A percentile compares a stretch with the other conserved stretches of the same genome.
These are phyloP conservation scores for Tricholoma bakamatsutake DNA, from an alignment of 768 basidiomycete genomes.

Conservation along the genomic window DNA sequence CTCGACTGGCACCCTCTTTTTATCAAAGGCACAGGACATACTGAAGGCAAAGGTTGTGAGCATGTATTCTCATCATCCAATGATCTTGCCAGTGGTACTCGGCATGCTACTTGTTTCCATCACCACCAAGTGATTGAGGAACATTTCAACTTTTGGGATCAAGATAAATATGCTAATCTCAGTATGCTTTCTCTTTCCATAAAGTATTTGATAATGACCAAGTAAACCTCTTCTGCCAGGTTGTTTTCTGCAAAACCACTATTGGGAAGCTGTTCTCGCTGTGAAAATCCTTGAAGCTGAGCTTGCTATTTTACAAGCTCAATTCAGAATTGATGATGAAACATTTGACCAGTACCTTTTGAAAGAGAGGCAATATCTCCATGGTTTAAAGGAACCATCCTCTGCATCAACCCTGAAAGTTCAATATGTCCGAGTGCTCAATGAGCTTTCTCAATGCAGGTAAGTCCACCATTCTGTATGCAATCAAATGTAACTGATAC, in stretches of 20 bases:
- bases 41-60: slow-evolving; percentile 14
- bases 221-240: background rate
- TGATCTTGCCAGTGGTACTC: slow-evolving; percentile 10
- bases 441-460: background rate
- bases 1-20: slow-evolving; percentile 12
- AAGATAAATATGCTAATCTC: background rate
- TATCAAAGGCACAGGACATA: slow-evolving; percentile 12
- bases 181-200: background rate
- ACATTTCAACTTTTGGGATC: background rate
- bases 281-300: background rate
- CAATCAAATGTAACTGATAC: background rate
- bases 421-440: background rate
- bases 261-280: background rate
- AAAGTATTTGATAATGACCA: background rate
- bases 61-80: slow-evolving; percentile 16
- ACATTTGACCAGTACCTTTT: background rate
- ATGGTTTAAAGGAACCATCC: background rate
- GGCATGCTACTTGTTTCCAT: slow-evolving; percentile 8
- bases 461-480: background rate
- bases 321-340: background rate
- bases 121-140: background rate
- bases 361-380: background rate
- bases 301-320: background rate
- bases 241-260: background rate
- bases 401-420: background rate